Conservation (phyloP, 305 asterid genomes). For the Fraxinus sp. region DNA sequence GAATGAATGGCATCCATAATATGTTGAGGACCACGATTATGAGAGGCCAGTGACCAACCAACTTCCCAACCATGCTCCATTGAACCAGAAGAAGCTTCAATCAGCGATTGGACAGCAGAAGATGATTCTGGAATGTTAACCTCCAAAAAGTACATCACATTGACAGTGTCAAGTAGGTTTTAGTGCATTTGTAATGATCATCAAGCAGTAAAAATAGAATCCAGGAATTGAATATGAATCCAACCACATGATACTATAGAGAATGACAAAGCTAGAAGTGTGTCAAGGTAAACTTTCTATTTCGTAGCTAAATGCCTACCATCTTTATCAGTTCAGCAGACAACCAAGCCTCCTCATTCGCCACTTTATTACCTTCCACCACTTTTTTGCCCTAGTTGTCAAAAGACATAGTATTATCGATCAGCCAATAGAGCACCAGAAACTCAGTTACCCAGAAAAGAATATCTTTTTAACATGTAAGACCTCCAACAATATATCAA, state of each 20-base stretch:
- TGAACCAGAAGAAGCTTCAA: slow-evolving; percentile 86
- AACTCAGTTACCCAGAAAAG: slow-evolving; percentile 8
- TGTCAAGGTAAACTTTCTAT: slow-evolving; percentile 12
- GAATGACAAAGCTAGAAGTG: slow-evolving; percentile 14
- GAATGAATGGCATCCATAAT: slow-evolving; percentile 37
- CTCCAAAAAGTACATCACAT: slow-evolving; percentile 49
- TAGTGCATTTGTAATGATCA: slow-evolving; percentile 1
- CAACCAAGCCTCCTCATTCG: slow-evolving; percentile 50
- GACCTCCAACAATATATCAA: slow-evolving; percentile 81
- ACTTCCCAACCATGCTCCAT: slow-evolving; percentile 87
- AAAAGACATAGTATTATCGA: slow-evolving; percentile 18
- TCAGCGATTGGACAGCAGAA: slow-evolving; percentile 74
- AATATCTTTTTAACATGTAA: slow-evolving; percentile 14
- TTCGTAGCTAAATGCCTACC: slow-evolving; percentile 40
- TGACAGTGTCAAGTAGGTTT: slow-evolving; percentile 13
- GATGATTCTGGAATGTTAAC: slow-evolving; percentile 75
- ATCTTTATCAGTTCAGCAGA: slow-evolving; percentile 66
- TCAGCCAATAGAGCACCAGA: slow-evolving; percentile 17
- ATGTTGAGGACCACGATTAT: slow-evolving; percentile 60
- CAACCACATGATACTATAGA: slow-evolving; percentile 2
- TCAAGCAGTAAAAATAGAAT: slow-evolving; percentile 4
- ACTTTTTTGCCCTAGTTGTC: slow-evolving; percentile 49
- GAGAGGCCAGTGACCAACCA: slow-evolving; percentile 96
- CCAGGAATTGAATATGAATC: background rate
- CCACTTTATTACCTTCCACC: slow-evolving; percentile 33